Base-by-base conservation (phyloP, 306 rosid genomes). In the Trifolium fragiferum region DNA sequence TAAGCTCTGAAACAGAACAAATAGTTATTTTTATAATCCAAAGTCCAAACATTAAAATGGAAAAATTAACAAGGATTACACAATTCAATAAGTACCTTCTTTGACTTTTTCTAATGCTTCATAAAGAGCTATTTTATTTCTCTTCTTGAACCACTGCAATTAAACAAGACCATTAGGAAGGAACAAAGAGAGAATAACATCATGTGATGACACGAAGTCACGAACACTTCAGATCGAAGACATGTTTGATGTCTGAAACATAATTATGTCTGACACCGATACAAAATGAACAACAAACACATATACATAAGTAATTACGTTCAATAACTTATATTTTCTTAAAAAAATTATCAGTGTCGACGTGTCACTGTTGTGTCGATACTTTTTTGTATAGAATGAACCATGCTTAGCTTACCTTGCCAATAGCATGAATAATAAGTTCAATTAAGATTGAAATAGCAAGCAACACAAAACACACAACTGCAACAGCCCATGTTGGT, bases 401-500 rank as follows among this genome's bases (percentile, higher is more conserved):
- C 9, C 16, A 10, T 55, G 15, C 8, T 10, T 55, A 21, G 9
- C 63, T 57, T 60, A 82, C 85, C 76, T 82, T 77, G 74, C 92
- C 98, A 23, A 84, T 74, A 37, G 70, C 82, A 64, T 92, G 93
- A 64, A 90, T 84, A 63, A 78, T 46, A 72, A 81, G 82, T 76
- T 92, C 98, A 40, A 88, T 87, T 77, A 78, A 18, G 68, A 92
- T 81, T 21, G 98, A 92, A 72, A 88, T 62, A 40, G 67, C 74
- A 74, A 92, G 82, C 81, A 92, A 25, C 59, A 85, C 84, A 75
- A 92, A 83, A 72, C 93, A 86, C 68, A 92, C 93, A 68, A 80
- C 90, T 0, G 93, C 92, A 73, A 92, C 93, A 16, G 98, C 96
- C 98, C 98, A 92, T 2, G 98, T 92, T 68, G 96, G 90, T 16